Percentiles rank a stretch among this genome's conserved stretches.
phyloP scores from a whole-genome alignment of 116 monocot species.

The Iris pallida region DNA sequence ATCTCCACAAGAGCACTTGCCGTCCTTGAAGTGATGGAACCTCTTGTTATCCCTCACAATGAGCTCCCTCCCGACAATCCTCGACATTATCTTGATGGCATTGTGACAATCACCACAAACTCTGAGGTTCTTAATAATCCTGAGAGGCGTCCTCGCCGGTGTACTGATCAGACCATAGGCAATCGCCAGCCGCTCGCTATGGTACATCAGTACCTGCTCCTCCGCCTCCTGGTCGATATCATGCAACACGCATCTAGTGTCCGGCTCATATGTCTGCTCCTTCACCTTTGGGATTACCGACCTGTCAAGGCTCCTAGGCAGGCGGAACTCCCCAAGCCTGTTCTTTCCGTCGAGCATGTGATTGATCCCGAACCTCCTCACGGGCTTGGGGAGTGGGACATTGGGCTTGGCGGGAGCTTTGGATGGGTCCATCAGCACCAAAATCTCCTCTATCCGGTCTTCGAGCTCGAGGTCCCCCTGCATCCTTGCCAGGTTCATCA shows the following conservation, averaged over 20 bases:
- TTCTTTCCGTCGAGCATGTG: constrained; percentile 85
- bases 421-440: constrained; percentile 50
- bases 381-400: constrained; percentile 50
- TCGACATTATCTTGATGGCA: constrained; percentile 97
- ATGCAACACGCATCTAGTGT: constrained; percentile 93
- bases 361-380: constrained; percentile 54
- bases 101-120: constrained; percentile 94
- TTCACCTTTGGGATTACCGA: constrained; percentile 49
- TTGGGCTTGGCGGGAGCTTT: constrained; percentile 45
- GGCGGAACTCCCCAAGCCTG: constrained; percentile 57
- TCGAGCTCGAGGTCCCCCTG: constrained; percentile 89
- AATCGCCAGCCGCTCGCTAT: constrained; percentile 93
- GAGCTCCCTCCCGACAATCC: constrained; percentile 86
- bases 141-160: constrained; percentile 76
- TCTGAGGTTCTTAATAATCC: constrained; percentile 91
- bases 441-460: constrained; percentile 58
- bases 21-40: constrained; percentile 89
- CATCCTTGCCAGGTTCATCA: constrained; percentile 56
- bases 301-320: constrained; percentile 51
- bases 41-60: constrained; percentile 85
- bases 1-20: constrained; percentile 85
- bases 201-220: constrained; percentile 91
- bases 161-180: constrained; percentile 94
- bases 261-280: constrained; percentile 82
- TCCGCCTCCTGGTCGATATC: constrained; percentile 97